These are phyloP conservation scores for Fragaria vesca DNA, from an alignment of 306 rosid genomes.

Conservation along the genomic window DNA sequence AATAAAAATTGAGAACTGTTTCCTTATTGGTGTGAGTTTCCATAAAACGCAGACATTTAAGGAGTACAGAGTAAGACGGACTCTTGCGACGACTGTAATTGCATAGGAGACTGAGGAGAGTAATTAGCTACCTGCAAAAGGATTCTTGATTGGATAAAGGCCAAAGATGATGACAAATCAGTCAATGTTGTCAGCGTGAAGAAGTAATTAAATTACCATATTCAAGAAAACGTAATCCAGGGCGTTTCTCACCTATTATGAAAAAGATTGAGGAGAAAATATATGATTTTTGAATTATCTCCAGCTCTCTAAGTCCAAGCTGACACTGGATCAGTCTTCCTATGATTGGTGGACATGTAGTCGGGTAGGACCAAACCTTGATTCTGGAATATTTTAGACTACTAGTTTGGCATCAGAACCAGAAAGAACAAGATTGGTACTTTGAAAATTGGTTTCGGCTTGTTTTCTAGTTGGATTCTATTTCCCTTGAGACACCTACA, in stretches of 20 bases:
- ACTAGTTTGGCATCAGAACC: not conserved
- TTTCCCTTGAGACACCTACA: not conserved
- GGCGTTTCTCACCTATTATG: not conserved
- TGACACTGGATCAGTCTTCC: not conserved
- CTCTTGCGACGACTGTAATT: not conserved
- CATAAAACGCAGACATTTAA: not conserved
- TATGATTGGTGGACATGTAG: not conserved
- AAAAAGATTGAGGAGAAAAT: not conserved
- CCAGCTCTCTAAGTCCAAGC: not conserved
- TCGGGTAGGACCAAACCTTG: not conserved
- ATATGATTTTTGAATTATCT: not conserved
- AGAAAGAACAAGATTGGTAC: not conserved
- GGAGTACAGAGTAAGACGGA: not conserved
- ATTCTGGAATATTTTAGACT: not conserved
- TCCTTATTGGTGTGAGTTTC: not conserved
- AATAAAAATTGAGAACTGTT: not conserved
- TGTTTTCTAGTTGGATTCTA: not conserved
- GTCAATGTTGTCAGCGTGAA: not conserved
- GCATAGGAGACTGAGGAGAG: not conserved
- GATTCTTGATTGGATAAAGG: not conserved
- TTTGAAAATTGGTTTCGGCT: not conserved
- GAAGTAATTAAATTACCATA: not conserved
- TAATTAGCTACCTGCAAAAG: not conserved
- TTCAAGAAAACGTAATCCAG: not conserved
- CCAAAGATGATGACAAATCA: not conserved